Evolutionary conservation across 2,329 filamentous ascomycete genomes (phyloP), one percentile per base, ranked within the genome.

Genomic region (Fusarium continuum): DNA sequence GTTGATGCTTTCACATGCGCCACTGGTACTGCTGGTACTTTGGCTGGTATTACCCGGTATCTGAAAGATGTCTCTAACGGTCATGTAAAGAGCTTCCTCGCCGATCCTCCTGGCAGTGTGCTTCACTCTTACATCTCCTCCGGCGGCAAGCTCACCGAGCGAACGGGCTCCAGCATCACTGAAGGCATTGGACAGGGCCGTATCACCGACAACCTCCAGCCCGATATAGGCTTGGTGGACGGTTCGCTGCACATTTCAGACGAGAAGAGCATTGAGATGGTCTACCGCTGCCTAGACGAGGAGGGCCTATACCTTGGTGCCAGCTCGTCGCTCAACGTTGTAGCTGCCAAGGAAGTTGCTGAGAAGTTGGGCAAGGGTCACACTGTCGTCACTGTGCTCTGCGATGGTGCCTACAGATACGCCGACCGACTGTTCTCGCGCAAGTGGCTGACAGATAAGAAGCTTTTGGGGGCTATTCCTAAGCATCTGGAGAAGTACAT

Each of bases 101-200:
- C 95, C 25, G 95, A 99, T 76, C 95, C 95, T 3, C 95, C 95
- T 0, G 95, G 95, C 60, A 93, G 89, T 69, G 93, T 98, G 35
- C 85, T 99, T 72, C 93, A 97, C 81, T 92, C 90, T 59, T 98
- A 97, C 80, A 90, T 99, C 68, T 85, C 86, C 57, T 93, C 90
- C 14, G 93, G 93, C 11, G 93, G 93, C 32, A 90, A 91, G 74
- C 82, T 98, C 50, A 81, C 82, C n/a, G 94, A 97, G 73, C 85
- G 95, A 45, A 81, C 82, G 4, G 95, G 95, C 9, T 89, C 91
- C 50, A 95, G 91, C 73, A 98, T 99, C 78, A 99, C 95, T 4
- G 95, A 99, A 80, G 95, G 95, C 20, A 99, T 99, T 72, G 95
- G 95, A 17, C 95, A 98, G 80, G 95, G 95, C 31, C 90, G 95